These are phyloP conservation scores for Kazachstania taianensis DNA, from an alignment of 805 yeast genomes.

Conservation along the genomic window DNA sequence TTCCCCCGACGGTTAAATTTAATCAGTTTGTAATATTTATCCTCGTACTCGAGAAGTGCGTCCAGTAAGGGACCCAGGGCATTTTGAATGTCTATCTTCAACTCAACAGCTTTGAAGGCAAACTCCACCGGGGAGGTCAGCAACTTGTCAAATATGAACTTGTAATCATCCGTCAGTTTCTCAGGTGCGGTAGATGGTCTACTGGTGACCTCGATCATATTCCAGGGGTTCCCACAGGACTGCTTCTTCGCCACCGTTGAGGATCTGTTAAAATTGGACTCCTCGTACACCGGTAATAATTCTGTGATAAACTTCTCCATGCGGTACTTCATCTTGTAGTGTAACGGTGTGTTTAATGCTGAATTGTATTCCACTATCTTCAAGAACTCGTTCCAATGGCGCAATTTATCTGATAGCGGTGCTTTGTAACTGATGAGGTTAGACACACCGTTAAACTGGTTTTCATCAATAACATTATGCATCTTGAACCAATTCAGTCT, in stretches of 20 bases:
- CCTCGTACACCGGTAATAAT: slow-evolving; percentile 20
- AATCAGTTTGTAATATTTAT: slow-evolving; percentile 13
- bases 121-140: slow-evolving; percentile 17
- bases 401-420: slow-evolving; percentile 23
- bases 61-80: slow-evolving; percentile 12
- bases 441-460: slow-evolving; percentile 13
- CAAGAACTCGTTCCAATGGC: slow-evolving; percentile 24
- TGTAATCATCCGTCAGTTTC: slow-evolving; percentile 16
- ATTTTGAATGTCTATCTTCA: slow-evolving; percentile 13
- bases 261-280: slow-evolving; percentile 24
- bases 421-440: slow-evolving; percentile 24
- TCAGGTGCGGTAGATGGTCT: slow-evolving; percentile 10
- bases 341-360: slow-evolving; percentile 18
- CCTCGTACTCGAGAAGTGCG: slow-evolving; percentile 17
- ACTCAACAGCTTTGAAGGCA: slow-evolving; percentile 9
- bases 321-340: slow-evolving; percentile 19
- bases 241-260: slow-evolving; percentile 12
- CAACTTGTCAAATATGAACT: slow-evolving; percentile 13
- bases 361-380: slow-evolving; percentile 13
- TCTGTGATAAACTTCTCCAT: slow-evolving; percentile 20
- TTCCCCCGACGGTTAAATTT: slow-evolving; percentile 8
- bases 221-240: slow-evolving; percentile 16
- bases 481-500: slow-evolving; percentile 25
- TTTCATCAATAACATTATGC: slow-evolving; percentile 8
- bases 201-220: slow-evolving; percentile 3